A percentile compares a stretch with the other conserved stretches of the same genome.
phyloP scores from a whole-genome alignment of 768 basidiomycete species.

The Pisolithus orientalis region DNA sequence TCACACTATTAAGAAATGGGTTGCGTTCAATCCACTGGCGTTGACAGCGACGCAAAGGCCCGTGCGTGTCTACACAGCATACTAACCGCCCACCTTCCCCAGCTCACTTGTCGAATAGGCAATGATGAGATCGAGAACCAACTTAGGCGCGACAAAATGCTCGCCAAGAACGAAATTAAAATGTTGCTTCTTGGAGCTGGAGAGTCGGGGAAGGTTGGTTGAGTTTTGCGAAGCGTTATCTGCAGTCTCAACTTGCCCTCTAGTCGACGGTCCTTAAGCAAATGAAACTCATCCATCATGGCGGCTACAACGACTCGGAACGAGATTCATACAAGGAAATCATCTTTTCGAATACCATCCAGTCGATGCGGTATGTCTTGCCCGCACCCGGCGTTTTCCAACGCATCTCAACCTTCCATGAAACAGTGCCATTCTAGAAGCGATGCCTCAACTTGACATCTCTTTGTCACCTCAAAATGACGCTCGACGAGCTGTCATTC shows the following conservation, averaged over 20 bases:
- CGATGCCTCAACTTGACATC: slow-evolving; percentile 72
- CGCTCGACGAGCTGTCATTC: slow-evolving; percentile 44
- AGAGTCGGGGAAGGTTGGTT: slow-evolving; percentile 86
- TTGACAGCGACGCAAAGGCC: slow-evolving; percentile 79
- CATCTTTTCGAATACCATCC: slow-evolving; percentile 88
- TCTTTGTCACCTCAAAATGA: slow-evolving; percentile 50
- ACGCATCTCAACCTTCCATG: background rate
- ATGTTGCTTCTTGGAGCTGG: slow-evolving; percentile 94
- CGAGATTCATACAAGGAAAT: slow-evolving; percentile 94
- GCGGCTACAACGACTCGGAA: slow-evolving; percentile 82
- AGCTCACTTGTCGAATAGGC: slow-evolving; percentile 36
- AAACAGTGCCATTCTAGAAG: slow-evolving; percentile 80
- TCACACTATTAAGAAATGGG: slow-evolving; percentile 43
- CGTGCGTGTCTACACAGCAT: slow-evolving; percentile 43
- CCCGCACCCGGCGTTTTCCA: background rate
- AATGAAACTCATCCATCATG: slow-evolving; percentile 96
- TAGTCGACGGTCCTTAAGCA: slow-evolving; percentile 92
- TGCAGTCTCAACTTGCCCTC: background rate
- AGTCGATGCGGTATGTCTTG: slow-evolving; percentile 78
- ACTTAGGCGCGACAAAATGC: slow-evolving; percentile 80
- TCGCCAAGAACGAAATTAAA: slow-evolving; percentile 93
- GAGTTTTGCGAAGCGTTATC: background rate
- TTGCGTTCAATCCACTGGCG: slow-evolving; percentile 62
- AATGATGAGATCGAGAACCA: slow-evolving; percentile 94
- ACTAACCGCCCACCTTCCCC: background rate